A percentile compares a stretch with the other conserved stretches of the same genome.
Conservation (phyloP, 208 protist genomes). For the Balamuthia mandrillaris region DNA sequence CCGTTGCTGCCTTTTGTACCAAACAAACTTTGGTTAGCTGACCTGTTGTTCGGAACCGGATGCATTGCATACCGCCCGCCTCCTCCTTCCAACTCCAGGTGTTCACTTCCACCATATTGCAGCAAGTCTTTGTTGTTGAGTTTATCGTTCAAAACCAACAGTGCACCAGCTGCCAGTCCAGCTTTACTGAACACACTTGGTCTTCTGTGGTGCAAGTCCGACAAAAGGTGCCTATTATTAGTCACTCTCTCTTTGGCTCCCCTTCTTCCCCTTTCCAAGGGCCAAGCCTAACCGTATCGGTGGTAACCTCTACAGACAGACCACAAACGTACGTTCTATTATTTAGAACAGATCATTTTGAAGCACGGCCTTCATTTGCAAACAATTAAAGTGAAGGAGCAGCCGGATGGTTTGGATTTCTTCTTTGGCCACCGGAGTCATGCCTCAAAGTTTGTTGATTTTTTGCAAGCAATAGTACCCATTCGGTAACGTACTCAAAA, state of each 20-base stretch:
- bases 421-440: constrained; percentile 94
- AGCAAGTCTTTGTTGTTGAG: constrained; percentile 95
- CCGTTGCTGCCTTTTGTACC: not conserved
- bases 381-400: constrained; percentile 89
- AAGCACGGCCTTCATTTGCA: constrained; percentile 93
- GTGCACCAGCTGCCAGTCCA: constrained; percentile 93
- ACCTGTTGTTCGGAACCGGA: not conserved
- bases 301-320: too few species aligned
- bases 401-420: constrained; percentile 96
- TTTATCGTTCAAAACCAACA: constrained; percentile 93
- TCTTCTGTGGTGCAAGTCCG: constrained; percentile 94
- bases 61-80: not conserved
- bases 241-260: too few species aligned
- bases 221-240: constrained; percentile 98
- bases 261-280: too few species aligned
- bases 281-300: too few species aligned
- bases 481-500: constrained; percentile 43
- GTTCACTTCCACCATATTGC: constrained; percentile 84
- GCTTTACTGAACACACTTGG: constrained; percentile 96
- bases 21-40: too few species aligned
- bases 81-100: not conserved
- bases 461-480: constrained; percentile 86
- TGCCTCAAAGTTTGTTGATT: constrained; percentile 94
- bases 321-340: constrained; percentile 98
- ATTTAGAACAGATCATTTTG: constrained; percentile 97